Percentiles rank a stretch among this genome's conserved stretches.
These are phyloP conservation scores for Pseudocercospora fuligena DNA, from an alignment of 2,329 filamentous ascomycete species.

Conservation along the genomic window DNA sequence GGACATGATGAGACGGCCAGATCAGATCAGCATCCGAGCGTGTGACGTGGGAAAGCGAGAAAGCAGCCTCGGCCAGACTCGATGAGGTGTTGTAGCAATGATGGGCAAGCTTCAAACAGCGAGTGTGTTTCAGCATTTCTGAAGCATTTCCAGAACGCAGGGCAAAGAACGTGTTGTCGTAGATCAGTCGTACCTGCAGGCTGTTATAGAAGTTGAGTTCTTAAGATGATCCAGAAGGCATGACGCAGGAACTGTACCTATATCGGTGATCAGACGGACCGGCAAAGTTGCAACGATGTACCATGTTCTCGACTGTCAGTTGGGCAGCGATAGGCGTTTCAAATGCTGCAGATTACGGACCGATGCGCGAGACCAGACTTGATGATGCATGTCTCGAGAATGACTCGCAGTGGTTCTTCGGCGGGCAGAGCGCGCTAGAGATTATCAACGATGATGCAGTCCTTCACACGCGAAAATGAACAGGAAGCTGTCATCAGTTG, in stretches of 20 bases:
- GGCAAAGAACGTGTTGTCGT: background rate
- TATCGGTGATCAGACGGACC: background rate
- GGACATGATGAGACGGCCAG: background rate
- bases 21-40: conserved; percentile 9
- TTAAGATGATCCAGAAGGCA: conserved; percentile 3
- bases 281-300: conserved; percentile 8
- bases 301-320: conserved; percentile 15
- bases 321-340: conserved; percentile 14
- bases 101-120: conserved; percentile 8
- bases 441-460: conserved; percentile 1
- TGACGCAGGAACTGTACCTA: conserved; percentile 8
- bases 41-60: background rate
- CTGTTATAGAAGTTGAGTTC: conserved; percentile 4
- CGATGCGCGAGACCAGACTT: conserved; percentile 5
- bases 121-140: conserved; percentile 10
- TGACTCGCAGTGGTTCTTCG: conserved; percentile 9
- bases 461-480: background rate
- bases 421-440: conserved; percentile 3
- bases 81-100: background rate
- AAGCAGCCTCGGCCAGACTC: background rate
- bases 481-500: conserved; percentile 8
- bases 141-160: background rate
- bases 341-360: conserved; percentile 5
- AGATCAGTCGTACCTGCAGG: conserved; percentile 7
- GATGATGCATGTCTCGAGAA: background rate